Conservation (phyloP, 805 yeast species). For the Yarrowia deformans region DNA sequence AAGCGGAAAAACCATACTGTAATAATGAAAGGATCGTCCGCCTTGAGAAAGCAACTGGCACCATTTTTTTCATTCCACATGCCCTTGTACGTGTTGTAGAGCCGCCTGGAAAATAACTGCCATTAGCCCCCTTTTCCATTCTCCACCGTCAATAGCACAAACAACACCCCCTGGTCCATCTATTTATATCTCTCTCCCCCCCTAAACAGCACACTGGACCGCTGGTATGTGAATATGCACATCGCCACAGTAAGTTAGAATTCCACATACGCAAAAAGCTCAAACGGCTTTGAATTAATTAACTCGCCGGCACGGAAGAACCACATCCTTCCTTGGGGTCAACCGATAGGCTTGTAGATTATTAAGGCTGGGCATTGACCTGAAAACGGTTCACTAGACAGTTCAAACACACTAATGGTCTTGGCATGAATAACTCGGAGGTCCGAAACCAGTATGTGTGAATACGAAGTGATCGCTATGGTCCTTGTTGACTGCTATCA, state of each 20-base stretch:
- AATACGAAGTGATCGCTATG: background rate
- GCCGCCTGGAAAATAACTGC: no score
- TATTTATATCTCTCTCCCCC: conserved; percentile 1
- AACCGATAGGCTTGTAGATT: conserved; percentile 6
- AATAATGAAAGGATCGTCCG: background rate
- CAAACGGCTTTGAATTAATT: conserved; percentile 16
- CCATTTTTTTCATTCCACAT: background rate
- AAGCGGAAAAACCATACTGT: conserved; percentile 15
- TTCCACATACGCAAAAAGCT: conserved; percentile 10
- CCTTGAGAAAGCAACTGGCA: background rate
- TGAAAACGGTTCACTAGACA: background rate
- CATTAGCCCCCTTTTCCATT: no score
- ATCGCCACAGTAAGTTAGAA: background rate
- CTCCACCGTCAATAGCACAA: no score
- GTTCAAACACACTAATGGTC: background rate
- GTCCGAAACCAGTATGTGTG: background rate
- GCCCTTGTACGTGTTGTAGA: no score
- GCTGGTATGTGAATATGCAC: no score
- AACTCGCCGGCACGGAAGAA: background rate
- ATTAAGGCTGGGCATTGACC: conserved; percentile 2
- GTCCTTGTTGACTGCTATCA: no score
- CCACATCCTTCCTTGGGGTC: background rate
- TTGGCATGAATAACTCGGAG: conserved; percentile 2
- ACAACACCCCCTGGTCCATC: background rate
- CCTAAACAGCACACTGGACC: no score